Conservation (phyloP, 2,329 filamentous ascomycete species). For the Cladosporium cucumerinum region DNA sequence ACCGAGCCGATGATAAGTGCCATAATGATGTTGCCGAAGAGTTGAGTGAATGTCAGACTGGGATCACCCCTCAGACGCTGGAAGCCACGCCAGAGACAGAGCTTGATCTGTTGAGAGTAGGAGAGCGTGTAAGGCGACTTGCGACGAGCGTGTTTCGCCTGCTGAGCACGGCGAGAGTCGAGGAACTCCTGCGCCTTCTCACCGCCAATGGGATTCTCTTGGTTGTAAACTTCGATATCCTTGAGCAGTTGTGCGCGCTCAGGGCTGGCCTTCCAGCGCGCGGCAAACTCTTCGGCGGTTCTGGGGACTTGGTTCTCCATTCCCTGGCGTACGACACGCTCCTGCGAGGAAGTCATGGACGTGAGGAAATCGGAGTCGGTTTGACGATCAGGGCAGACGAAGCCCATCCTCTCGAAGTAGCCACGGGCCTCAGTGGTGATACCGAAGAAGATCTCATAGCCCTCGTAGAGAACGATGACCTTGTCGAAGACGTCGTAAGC, state of each 20-base stretch:
- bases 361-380: slow-evolving; percentile 76
- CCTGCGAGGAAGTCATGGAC: slow-evolving; percentile 59
- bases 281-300: slow-evolving; percentile 50
- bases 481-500: slow-evolving; percentile 71
- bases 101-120: slow-evolving; percentile 67
- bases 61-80: slow-evolving; percentile 73
- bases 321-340: slow-evolving; percentile 45
- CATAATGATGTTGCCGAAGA: slow-evolving; percentile 71
- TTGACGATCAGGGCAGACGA: slow-evolving; percentile 66
- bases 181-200: slow-evolving; percentile 46
- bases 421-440: slow-evolving; percentile 58
- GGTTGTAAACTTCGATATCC: slow-evolving; percentile 47
- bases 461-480: slow-evolving; percentile 63
- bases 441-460: slow-evolving; percentile 71
- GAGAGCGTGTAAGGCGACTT: slow-evolving; percentile 83
- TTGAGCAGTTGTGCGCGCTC: slow-evolving; percentile 44
- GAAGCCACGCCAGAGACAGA: slow-evolving; percentile 80
- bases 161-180: slow-evolving; percentile 45
- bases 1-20: slow-evolving; percentile 75
- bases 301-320: slow-evolving; percentile 47
- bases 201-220: slow-evolving; percentile 45
- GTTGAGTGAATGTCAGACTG: slow-evolving; percentile 64
- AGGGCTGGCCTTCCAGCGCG: slow-evolving; percentile 53
- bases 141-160: slow-evolving; percentile 51
- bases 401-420: slow-evolving; percentile 71